Evolutionary conservation across 2,329 filamentous ascomycete species (phyloP).

Genomic region (Aspergillus luchuensis): DNA sequence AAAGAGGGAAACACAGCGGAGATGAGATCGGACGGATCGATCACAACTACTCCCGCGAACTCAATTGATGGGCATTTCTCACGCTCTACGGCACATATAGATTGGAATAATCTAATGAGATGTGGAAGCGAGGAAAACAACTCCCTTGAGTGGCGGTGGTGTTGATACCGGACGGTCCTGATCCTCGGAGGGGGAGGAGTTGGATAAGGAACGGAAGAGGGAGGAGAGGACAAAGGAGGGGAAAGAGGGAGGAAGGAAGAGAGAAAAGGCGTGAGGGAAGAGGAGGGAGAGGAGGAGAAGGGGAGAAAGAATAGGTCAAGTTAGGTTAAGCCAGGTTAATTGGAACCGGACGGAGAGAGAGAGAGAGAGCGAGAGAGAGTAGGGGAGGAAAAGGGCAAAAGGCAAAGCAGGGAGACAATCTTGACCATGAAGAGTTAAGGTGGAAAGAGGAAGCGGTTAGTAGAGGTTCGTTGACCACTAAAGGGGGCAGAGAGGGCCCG

Average conservation of each 20-base stretch:
- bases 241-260: slow-evolving; percentile 57
- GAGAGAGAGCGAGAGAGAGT: background rate
- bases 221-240: slow-evolving; percentile 56
- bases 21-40: slow-evolving; percentile 26
- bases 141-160: slow-evolving; percentile 16
- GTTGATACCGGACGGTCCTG: slow-evolving; percentile 7
- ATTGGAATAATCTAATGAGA: slow-evolving; percentile 11
- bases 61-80: slow-evolving; percentile 49
- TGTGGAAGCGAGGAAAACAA: slow-evolving; percentile 16
- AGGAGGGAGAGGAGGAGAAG: slow-evolving; percentile 37
- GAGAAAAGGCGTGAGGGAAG: slow-evolving; percentile 53
- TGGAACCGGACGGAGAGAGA: slow-evolving; percentile 9
- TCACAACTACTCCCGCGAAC: slow-evolving; percentile 36
- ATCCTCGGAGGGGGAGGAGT: background rate
- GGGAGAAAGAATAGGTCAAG: slow-evolving; percentile 18
- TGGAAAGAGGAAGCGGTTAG: slow-evolving; percentile 18
- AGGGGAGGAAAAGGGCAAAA: slow-evolving; percentile 8
- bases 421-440: slow-evolving; percentile 21
- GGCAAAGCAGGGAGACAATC: slow-evolving; percentile 24
- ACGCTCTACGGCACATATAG: slow-evolving; percentile 23
- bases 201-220: slow-evolving; percentile 18
- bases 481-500: background rate
- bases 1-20: slow-evolving; percentile 18
- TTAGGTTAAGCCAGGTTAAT: slow-evolving; percentile 9
- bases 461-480: slow-evolving; percentile 3